Evolutionary conservation across 306 rosid species (phyloP).

Genomic region (Citrullus amarus): DNA sequence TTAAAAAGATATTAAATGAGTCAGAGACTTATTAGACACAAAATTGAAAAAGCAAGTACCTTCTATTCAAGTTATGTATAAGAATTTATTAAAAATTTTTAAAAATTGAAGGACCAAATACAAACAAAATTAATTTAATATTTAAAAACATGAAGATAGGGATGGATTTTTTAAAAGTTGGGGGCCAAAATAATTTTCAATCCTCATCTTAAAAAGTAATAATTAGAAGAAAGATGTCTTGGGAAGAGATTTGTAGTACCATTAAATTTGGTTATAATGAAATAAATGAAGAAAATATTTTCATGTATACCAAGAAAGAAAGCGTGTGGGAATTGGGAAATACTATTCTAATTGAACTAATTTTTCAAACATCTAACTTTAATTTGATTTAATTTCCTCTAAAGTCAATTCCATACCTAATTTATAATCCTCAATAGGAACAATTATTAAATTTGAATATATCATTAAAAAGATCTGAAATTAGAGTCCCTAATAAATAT

Average conservation of each 20-base stretch:
- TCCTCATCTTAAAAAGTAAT: background rate
- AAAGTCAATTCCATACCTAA: constrained; percentile 1
- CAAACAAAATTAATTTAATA: too few relatives aligned
- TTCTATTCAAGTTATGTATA: too few relatives aligned
- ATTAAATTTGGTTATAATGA: background rate
- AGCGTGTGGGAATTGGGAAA: background rate
- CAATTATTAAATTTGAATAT: background rate
- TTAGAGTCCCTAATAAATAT: background rate
- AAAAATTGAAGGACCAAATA: too few relatives aligned
- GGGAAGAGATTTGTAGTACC: background rate
- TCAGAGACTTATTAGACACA: too few relatives aligned
- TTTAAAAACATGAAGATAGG: too few relatives aligned
- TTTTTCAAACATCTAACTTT: background rate
- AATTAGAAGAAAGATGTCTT: background rate
- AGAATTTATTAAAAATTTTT: too few relatives aligned
- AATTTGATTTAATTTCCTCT: background rate
- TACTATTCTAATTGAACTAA: background rate
- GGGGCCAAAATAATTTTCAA: too few relatives aligned
- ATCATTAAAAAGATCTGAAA: background rate
- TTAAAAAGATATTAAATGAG: too few relatives aligned
- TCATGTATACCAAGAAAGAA: background rate
- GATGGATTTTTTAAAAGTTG: too few relatives aligned
- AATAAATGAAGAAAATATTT: background rate
- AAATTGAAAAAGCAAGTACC: too few relatives aligned
- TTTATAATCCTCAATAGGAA: background rate